Percentiles rank a stretch among this genome's conserved stretches.
These are phyloP conservation scores for Chaetomium sp. DNA, from an alignment of 2,329 filamentous ascomycete species.

Conservation along the genomic window DNA sequence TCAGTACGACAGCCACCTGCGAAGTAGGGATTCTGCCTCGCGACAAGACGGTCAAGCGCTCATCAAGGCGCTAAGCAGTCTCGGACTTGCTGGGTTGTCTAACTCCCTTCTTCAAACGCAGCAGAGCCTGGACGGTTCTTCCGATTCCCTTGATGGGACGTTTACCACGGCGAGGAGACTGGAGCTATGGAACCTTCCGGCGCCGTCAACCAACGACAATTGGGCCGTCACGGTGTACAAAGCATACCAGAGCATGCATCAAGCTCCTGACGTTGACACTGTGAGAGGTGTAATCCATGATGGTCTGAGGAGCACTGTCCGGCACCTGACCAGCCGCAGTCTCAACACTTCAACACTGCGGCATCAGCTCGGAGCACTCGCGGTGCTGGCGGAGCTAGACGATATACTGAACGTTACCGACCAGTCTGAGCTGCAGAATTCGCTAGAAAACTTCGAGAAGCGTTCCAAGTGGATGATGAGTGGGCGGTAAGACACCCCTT, in stretches of 20 bases:
- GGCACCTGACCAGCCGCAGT: conserved; percentile 52
- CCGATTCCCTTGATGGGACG: conserved; percentile 67
- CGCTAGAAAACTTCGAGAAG: conserved; percentile 64
- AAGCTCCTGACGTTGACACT: conserved; percentile 57
- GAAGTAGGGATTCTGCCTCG: conserved; percentile 58
- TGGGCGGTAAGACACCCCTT: conserved; percentile 59
- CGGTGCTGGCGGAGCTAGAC: conserved; percentile 77
- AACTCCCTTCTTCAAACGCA: conserved; percentile 74
- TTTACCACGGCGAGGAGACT: conserved; percentile 79
- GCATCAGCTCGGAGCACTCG: conserved; percentile 62
- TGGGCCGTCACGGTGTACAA: conserved; percentile 74
- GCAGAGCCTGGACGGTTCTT: conserved; percentile 59
- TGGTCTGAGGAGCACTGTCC: conserved; percentile 63
- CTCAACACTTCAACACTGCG: conserved; percentile 56
- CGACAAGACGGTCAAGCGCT: conserved; percentile 67
- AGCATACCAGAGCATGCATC: conserved; percentile 76
- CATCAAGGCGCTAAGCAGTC: conserved; percentile 73
- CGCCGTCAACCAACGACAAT: conserved; percentile 63
- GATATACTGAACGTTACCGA: conserved; percentile 69
- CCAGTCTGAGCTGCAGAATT: conserved; percentile 60
- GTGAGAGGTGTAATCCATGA: conserved; percentile 63
- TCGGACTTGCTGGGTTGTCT: conserved; percentile 85
- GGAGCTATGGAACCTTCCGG: conserved; percentile 89
- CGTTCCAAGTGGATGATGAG: conserved; percentile 80
- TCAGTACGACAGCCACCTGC: conserved; percentile 83